Conservation (phyloP, 2,329 filamentous ascomycete genomes). For the Fusarium nygamai region DNA sequence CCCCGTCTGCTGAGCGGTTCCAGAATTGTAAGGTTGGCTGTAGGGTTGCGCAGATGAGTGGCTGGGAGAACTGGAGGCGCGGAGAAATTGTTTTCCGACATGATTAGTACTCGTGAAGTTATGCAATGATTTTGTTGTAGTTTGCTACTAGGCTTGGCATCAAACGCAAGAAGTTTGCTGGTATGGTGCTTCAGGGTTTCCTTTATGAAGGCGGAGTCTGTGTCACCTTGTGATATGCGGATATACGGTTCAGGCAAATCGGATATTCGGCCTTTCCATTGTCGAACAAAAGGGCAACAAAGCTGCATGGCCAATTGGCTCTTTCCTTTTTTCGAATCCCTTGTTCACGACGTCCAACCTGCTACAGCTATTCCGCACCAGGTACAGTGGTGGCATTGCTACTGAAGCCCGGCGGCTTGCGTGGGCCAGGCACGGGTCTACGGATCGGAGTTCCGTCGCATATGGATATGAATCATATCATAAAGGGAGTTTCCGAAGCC, state of each 20-base stretch:
- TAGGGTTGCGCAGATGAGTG: not conserved
- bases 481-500: not conserved
- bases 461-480: not conserved
- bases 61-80: not conserved
- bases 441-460: not conserved
- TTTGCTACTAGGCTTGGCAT: not conserved
- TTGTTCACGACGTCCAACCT: not conserved
- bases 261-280: not conserved
- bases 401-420: not conserved
- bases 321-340: not conserved
- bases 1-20: not conserved
- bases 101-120: not conserved
- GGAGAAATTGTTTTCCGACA: not conserved
- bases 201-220: not conserved
- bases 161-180: not conserved
- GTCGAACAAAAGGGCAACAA: not conserved
- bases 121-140: not conserved
- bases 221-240: not conserved
- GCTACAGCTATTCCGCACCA: not conserved
- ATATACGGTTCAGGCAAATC: not conserved
- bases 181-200: not conserved
- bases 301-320: not conserved
- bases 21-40: not conserved
- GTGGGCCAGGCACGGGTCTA: not conserved
- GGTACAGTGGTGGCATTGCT: not conserved